Conservation (phyloP, 768 basidiomycete species). For the Boletus subparvulus region DNA sequence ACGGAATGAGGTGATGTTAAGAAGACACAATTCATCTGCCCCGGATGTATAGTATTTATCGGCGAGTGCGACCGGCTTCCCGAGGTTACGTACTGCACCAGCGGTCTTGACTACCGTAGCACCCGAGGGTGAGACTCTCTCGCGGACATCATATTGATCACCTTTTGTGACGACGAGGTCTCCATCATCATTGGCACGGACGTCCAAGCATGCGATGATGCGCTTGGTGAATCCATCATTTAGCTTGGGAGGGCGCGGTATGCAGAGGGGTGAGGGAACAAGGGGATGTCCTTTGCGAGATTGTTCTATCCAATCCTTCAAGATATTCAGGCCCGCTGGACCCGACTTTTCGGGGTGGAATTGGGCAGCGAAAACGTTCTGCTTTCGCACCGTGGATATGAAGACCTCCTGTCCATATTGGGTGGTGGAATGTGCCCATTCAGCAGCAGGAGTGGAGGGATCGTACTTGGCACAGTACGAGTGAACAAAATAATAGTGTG, state of each 20-base stretch:
- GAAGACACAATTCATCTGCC: slow-evolving; percentile 94
- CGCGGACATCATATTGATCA: slow-evolving; percentile 98
- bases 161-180: slow-evolving; percentile 99
- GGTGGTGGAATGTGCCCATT: slow-evolving; percentile 84
- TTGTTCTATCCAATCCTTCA: slow-evolving; percentile 76
- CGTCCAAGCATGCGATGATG: slow-evolving; percentile 96
- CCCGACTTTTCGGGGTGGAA: slow-evolving; percentile 99
- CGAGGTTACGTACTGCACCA: slow-evolving; percentile 91
- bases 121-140: slow-evolving; percentile 48
- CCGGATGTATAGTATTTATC: slow-evolving; percentile 82
- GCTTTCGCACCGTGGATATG: slow-evolving; percentile 77
- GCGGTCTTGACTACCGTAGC: slow-evolving; percentile 45
- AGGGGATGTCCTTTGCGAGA: slow-evolving; percentile 43
- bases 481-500: slow-evolving; percentile 96
- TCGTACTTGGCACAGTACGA: slow-evolving; percentile 86
- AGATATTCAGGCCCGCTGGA: slow-evolving; percentile 73
- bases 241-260: slow-evolving; percentile 39
- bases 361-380: slow-evolving; percentile 89
- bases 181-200: slow-evolving; percentile 91
- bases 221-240: slow-evolving; percentile 84
- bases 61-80: slow-evolving; percentile 93
- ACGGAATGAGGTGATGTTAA: slow-evolving; percentile 99
- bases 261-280: slow-evolving; percentile 31
- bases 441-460: slow-evolving; percentile 54
- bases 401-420: slow-evolving; percentile 95